Conservation (phyloP, 2,329 filamentous ascomycete genomes). For the Fusarium udum region DNA sequence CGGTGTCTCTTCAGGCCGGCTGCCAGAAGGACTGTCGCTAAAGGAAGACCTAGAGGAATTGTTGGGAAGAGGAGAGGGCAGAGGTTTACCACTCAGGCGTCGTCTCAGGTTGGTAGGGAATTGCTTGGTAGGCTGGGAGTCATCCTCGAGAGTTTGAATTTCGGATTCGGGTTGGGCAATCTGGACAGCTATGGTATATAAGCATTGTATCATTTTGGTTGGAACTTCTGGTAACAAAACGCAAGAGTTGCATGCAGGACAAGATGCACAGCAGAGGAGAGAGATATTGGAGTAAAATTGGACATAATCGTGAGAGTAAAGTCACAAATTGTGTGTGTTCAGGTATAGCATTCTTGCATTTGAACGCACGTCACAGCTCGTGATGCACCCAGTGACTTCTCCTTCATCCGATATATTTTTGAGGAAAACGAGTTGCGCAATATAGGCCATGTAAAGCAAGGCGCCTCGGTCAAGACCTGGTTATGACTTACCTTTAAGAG, state of each 20-base stretch:
- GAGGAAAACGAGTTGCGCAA: not conserved
- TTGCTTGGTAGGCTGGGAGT: slow-evolving; percentile 44
- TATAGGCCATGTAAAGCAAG: not conserved
- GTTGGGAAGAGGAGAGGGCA: slow-evolving; percentile 42
- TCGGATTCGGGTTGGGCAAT: slow-evolving; percentile 62
- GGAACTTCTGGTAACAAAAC: not conserved
- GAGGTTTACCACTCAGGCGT: slow-evolving; percentile 48
- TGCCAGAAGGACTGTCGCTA: slow-evolving; percentile 45
- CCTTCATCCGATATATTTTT: slow-evolving; percentile 4
- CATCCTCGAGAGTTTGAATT: slow-evolving; percentile 45
- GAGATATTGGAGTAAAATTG: slow-evolving; percentile 7
- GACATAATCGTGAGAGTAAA: not conserved
- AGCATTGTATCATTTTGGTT: slow-evolving; percentile 24
- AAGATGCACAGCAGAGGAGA: not conserved
- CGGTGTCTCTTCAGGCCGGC: slow-evolving; percentile 44
- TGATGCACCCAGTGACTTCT: not conserved
- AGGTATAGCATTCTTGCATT: not conserved
- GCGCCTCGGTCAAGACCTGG: not conserved
- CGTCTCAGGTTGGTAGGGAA: slow-evolving; percentile 47
- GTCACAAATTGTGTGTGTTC: not conserved
- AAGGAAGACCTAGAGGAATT: slow-evolving; percentile 58
- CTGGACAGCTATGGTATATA: slow-evolving; percentile 58
- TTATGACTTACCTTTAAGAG: slow-evolving; percentile 56
- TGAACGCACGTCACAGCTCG: not conserved
- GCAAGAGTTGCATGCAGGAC: not conserved